These are phyloP conservation scores for Myriosclerotinia duriaeana DNA, from an alignment of 2,329 filamentous ascomycete species.

Conservation along the genomic window DNA sequence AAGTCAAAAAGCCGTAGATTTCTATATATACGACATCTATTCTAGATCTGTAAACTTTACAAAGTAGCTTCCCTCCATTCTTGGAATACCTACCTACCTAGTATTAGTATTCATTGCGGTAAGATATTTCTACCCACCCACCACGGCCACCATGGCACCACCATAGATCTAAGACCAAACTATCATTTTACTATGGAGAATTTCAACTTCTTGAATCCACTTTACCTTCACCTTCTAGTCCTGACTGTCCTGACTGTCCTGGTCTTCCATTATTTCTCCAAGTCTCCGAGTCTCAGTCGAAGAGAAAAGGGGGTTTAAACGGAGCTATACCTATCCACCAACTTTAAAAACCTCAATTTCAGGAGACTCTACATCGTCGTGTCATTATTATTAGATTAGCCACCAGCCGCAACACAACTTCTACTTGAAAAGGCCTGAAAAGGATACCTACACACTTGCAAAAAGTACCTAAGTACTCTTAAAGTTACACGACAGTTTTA, in stretches of 20 bases:
- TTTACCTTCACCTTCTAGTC: background rate
- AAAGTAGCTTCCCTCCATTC: background rate
- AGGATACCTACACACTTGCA: background rate
- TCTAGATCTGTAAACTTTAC: too few relatives aligned
- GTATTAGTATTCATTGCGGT: slow-evolving; percentile 8
- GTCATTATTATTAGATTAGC: too few relatives aligned
- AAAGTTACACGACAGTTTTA: background rate
- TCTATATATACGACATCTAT: slow-evolving; percentile 6
- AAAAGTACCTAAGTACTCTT: too few relatives aligned
- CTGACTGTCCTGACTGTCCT: too few relatives aligned
- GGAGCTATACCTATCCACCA: slow-evolving; percentile 13
- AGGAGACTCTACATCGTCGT: background rate
- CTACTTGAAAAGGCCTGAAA: slow-evolving; percentile 9
- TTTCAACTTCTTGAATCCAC: background rate
- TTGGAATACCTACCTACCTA: background rate
- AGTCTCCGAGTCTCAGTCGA: background rate
- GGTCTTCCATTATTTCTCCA: background rate
- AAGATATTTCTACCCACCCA: slow-evolving; percentile 1
- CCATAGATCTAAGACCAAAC: slow-evolving; percentile 9
- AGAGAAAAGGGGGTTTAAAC: slow-evolving; percentile 8
- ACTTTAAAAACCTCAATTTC: background rate
- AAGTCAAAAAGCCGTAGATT: background rate
- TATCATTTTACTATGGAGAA: slow-evolving; percentile 17
- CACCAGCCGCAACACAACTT: slow-evolving; percentile 9
- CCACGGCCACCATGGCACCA: background rate